These are phyloP conservation scores for Fusarium graminum DNA, from an alignment of 2,329 filamentous ascomycete genomes.

Conservation along the genomic window DNA sequence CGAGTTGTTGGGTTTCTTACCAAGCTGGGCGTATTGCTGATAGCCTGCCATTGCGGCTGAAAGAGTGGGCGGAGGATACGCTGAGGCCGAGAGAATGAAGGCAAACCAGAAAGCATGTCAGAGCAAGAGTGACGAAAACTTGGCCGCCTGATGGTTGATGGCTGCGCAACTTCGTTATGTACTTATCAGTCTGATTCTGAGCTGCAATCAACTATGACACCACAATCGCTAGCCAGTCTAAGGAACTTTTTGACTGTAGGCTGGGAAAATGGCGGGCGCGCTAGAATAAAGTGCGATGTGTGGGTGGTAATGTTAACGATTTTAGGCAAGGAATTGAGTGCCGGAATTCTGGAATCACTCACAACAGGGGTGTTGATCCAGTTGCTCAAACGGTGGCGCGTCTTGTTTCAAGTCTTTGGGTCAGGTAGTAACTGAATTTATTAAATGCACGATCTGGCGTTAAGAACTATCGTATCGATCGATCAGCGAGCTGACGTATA, in stretches of 20 bases:
- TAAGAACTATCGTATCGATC: constrained; percentile 6
- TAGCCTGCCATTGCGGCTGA: constrained; percentile 47
- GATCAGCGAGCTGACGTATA: constrained; percentile 7
- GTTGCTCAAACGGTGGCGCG: constrained; percentile 18
- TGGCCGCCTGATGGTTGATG: constrained; percentile 3
- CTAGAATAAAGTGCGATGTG: constrained; percentile 3
- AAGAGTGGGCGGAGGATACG: constrained; percentile 8
- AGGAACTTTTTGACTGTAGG: constrained; percentile 31
- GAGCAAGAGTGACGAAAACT: constrained; percentile 1
- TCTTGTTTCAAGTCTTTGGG: constrained; percentile 27
- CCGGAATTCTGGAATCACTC: constrained; percentile 16
- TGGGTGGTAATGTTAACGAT: neutral
- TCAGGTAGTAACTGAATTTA: neutral
- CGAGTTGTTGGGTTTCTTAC: constrained; percentile 44
- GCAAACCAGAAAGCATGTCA: constrained; percentile 4
- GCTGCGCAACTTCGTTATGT: constrained; percentile 36
- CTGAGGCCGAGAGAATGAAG: constrained; percentile 12
- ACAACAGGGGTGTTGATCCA: constrained; percentile 34
- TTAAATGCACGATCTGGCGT: neutral
- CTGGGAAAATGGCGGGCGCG: constrained; percentile 18
- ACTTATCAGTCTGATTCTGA: constrained; percentile 26
- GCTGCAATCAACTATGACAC: constrained; percentile 30
- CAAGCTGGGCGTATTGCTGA: constrained; percentile 48
- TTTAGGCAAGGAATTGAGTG: constrained; percentile 10
- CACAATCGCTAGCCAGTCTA: constrained; percentile 37